These are phyloP conservation scores for Aspergillus texensis DNA, from an alignment of 2,329 filamentous ascomycete genomes.

Conservation along the genomic window DNA sequence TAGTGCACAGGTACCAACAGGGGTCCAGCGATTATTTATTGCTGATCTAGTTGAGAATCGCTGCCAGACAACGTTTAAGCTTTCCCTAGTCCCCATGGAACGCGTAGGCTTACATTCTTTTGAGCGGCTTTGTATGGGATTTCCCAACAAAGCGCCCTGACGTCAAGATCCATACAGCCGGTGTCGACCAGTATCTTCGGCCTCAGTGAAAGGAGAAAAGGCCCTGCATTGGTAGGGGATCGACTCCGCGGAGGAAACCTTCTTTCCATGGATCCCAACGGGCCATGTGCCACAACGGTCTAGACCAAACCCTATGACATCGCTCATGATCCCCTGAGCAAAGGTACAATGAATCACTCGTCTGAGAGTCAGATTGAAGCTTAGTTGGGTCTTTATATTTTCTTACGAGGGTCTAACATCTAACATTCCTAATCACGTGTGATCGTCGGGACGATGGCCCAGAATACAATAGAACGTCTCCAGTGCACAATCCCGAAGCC, in stretches of 20 bases:
- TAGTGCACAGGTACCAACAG: too few relatives aligned
- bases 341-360: neutral
- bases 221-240: neutral
- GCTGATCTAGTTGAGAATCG: neutral
- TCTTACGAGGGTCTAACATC: neutral
- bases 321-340: neutral
- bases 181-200: neutral
- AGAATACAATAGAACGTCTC: neutral
- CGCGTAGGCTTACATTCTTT: neutral
- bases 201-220: neutral
- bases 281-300: neutral
- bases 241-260: neutral
- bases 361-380: too few relatives aligned
- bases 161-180: neutral
- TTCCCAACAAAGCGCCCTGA: neutral
- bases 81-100: neutral
- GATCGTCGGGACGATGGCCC: neutral
- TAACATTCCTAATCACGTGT: neutral
- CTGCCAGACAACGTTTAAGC: neutral
- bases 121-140: neutral
- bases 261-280: neutral
- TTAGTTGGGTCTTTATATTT: neutral
- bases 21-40: neutral
- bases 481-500: neutral
- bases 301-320: neutral